phyloP scores from a whole-genome alignment of 805 yeast genomes.

The Soucietia sequanensis region DNA sequence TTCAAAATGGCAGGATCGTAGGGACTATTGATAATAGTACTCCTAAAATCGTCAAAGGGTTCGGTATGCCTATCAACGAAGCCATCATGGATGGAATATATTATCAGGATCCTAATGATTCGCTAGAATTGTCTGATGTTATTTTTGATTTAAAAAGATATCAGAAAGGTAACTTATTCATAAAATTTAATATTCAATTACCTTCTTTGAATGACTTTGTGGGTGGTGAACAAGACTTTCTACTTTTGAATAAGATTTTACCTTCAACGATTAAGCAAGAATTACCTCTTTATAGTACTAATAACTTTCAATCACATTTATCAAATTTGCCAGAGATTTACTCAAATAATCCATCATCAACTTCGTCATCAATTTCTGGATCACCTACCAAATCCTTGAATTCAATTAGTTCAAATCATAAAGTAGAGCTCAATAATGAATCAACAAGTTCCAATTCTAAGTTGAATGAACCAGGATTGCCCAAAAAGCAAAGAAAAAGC shows the following conservation, averaged over 20 bases:
- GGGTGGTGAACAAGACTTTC: slow-evolving; percentile 18
- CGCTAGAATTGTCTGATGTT: slow-evolving; percentile 13
- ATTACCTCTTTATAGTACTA: neutral
- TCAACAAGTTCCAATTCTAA: too few species aligned
- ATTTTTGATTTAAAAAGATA: slow-evolving; percentile 19
- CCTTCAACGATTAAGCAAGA: slow-evolving; percentile 10
- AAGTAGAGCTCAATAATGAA: too few species aligned
- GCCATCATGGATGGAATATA: slow-evolving; percentile 22
- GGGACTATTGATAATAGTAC: slow-evolving; percentile 53
- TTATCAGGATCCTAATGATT: slow-evolving; percentile 18
- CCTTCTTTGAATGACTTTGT: slow-evolving; percentile 30
- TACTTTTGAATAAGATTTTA: slow-evolving; percentile 16
- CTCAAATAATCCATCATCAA: neutral
- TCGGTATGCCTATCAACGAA: slow-evolving; percentile 61
- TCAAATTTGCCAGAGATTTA: slow-evolving; percentile 8
- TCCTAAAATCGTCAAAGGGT: slow-evolving; percentile 46
- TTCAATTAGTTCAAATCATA: too few species aligned
- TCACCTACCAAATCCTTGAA: neutral
- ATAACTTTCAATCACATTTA: slow-evolving; percentile 5
- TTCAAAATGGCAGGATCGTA: slow-evolving; percentile 40
- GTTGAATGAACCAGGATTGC: too few species aligned
- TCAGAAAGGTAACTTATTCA: slow-evolving; percentile 35
- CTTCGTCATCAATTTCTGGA: neutral
- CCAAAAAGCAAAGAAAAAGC: too few species aligned
- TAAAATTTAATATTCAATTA: slow-evolving; percentile 36